Evolutionary conservation across 2,329 filamentous ascomycete genomes (phyloP), one percentile per base, ranked within the genome.

Genomic region (Aspergillus sclerotialis): DNA sequence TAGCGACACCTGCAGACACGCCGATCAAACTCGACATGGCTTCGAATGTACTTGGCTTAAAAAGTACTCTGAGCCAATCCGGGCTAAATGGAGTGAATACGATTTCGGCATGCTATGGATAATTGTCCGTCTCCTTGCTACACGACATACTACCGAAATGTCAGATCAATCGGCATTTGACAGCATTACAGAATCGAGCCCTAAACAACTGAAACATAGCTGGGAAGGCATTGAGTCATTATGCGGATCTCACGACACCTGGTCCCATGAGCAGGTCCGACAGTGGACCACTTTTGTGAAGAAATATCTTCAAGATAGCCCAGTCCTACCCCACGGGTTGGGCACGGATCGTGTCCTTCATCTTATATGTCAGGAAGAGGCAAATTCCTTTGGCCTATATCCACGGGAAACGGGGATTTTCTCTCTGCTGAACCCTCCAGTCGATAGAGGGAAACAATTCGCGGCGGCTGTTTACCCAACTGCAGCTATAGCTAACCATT

Each of bases 21-120:
- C 39, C 2, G 54, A 58, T 36, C 29, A 35, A 28, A 6, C 25
- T 9, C 51, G 54, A 2, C 55, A 58, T 39, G 43, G 21, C 1
- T 54, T 58, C 23, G 55, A 58, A 40, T 58, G 55, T 18, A 44
- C 36, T 14, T 58, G 55, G 55, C 37, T 58, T 4, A 43, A 50
- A 31, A 40, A 45, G 28, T 56, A 52, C 30, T 38, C 48, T 0
- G 26, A 15, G 1, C 33, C 50, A 1, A 46, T 57, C 4, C 48
- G 50, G 10, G 25, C 44, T 2, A 58, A 55, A 48, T 37, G 52
- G 36, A 45, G 52, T 15, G 53, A 57, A 37, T 58, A 57, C 33
- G 44, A 51, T 16, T 58, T 56, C 19, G 54, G 55, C 11, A 56
- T 58, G 55, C 23, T 58, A 27, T 58, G 55, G 55, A 18, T 58